Evolutionary conservation across 345 rosid species (phyloP).

Genomic region (Murraya paniculata): DNA sequence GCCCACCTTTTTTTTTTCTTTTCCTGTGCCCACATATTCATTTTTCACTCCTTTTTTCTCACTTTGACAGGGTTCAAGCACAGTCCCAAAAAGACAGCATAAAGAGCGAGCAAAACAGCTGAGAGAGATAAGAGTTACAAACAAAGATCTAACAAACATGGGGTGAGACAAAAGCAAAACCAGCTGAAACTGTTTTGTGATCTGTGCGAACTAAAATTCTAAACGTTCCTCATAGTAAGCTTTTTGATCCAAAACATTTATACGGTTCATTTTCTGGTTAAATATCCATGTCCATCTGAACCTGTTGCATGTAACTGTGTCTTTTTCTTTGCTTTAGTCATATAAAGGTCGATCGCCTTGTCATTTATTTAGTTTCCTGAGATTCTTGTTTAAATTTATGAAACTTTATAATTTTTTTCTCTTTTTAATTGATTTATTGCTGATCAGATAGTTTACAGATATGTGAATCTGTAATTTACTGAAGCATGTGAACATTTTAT

Average conservation of each 20-base stretch:
- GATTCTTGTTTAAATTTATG: background rate
- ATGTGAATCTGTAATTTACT: slow-evolving; percentile 5
- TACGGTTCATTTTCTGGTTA: background rate
- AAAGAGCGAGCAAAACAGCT: slow-evolving; percentile 25
- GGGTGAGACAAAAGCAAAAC: slow-evolving; percentile 27
- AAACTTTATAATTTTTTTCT: background rate
- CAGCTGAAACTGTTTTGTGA: slow-evolving; percentile 6
- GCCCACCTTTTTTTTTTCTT: background rate
- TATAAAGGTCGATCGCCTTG: background rate
- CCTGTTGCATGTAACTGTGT: background rate
- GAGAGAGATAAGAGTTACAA: slow-evolving; percentile 1
- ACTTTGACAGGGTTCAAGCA: slow-evolving; percentile 13
- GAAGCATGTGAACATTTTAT: background rate
- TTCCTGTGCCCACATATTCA: background rate
- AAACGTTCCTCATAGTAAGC: slow-evolving; percentile 18
- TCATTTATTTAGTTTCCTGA: background rate
- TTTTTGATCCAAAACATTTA: background rate
- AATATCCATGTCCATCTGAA: background rate
- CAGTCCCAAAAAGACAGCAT: slow-evolving; percentile 14
- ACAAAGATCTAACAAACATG: slow-evolving; percentile 34
- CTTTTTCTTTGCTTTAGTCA: background rate
- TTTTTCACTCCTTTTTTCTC: background rate
- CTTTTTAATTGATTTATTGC: background rate
- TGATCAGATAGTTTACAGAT: slow-evolving; percentile 1
- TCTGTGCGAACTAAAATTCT: slow-evolving; percentile 1